Conservation (phyloP, 139 green algal genomes). For the Chlamydomonas schloesseri region DNA sequence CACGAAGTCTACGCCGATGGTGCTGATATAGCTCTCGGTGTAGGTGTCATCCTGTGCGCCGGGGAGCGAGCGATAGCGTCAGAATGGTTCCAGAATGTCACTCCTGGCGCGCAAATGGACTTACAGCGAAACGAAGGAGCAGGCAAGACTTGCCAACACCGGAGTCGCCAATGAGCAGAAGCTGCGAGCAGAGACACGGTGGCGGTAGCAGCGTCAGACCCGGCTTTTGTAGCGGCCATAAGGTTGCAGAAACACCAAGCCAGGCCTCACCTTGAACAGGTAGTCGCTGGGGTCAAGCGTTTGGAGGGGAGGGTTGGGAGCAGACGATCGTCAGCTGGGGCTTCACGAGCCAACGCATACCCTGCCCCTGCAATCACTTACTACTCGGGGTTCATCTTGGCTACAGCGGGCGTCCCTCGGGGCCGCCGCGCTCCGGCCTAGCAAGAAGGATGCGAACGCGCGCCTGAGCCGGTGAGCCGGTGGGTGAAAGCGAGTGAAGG, state of each 20-base stretch:
- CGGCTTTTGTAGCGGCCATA: background rate
- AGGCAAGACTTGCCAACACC: slow-evolving; percentile 98
- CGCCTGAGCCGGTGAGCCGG: no score
- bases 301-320: slow-evolving; percentile 18
- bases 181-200: slow-evolving; percentile 68
- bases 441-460: background rate
- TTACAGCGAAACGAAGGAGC: slow-evolving; percentile 94
- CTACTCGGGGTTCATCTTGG: slow-evolving; percentile 84
- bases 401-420: slow-evolving; percentile 27
- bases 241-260: background rate
- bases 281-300: slow-evolving; percentile 77
- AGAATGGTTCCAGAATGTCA: no score
- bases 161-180: slow-evolving; percentile 96
- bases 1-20: slow-evolving; percentile 99
- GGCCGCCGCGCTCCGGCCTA: slow-evolving; percentile 28
- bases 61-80: background rate
- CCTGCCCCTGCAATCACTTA: slow-evolving; percentile 52
- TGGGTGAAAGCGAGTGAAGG: no score
- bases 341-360: background rate
- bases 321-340: background rate
- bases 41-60: slow-evolving; percentile 96
- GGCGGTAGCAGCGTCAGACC: background rate
- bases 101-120: background rate
- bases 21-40: slow-evolving; percentile 99
- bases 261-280: slow-evolving; percentile 88